Base-by-base conservation (phyloP, 345 rosid species). In the Ailanthus altissimus region DNA sequence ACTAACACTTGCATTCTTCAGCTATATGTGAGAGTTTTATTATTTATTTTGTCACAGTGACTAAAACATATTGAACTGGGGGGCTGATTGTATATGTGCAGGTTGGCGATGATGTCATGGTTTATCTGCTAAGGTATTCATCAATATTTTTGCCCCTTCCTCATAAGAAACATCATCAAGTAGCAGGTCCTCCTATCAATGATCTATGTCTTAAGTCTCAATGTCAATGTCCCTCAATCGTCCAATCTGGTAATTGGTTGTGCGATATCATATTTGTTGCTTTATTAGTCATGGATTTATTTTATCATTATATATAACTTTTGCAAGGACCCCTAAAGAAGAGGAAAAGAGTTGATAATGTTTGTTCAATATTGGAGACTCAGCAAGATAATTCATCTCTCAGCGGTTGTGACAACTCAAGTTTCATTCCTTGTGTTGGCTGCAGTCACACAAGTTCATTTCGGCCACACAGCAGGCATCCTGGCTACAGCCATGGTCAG, bases 81-180 rank as follows among this genome's bases (percentile, higher is more conserved):
- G n/a, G n/a, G n/a, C n/a, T n/a, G 16, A 77, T 54, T 70, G 21
- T 11, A 13, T 57, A 45, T 73, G 42, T 80, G 75, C 84, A 94
- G 98, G 90, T 89, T 40, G 97, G 98, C 36, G 89, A 89, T 50
- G 72, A 73, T 70, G 25, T 90, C 70, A 91, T 94, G 97, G 46
- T 75, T 77, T 86, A 91, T 83, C 87, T 94, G 67, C 90, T 94
- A 18, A 78, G 67, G 80, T 72, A 83, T 72, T 73, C 94, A 13
- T 87, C 93, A 18, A 86, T 91, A 49, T 93, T 91, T 81, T 73
- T 90, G 80, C 89, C 95, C 43, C 69, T 85, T 21, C 82, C 78
- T 73, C 80, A 73, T 25, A 82, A 78, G 81, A 91, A 81, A 80
- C 79, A 90, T 74, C 85, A 83, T 74, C 98, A 94, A 81, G 97